Conservation (phyloP, 768 basidiomycete genomes). For the Serendipita indica region DNA sequence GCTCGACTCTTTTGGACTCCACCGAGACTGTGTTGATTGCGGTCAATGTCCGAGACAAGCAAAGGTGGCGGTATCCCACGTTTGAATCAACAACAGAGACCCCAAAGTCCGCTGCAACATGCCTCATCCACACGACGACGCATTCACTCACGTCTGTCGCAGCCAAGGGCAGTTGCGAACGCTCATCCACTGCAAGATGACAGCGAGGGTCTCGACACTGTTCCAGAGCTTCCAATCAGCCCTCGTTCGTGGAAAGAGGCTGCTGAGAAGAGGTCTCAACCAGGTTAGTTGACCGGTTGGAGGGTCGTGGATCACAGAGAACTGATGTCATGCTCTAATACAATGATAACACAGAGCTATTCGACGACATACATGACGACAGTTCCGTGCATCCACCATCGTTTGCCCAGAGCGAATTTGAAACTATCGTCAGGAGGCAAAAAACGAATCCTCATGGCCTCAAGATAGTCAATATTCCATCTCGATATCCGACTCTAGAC, state of each 20-base stretch:
- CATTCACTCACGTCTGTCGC: neutral
- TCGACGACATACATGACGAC: neutral
- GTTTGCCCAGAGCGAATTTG: constrained; percentile 36
- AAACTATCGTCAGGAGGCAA: constrained; percentile 46
- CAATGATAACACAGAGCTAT: neutral
- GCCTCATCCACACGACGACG: neutral
- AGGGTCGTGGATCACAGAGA: neutral
- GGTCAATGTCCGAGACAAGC: neutral
- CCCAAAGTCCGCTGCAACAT: neutral
- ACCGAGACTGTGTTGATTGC: neutral
- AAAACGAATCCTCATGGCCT: constrained; percentile 34
- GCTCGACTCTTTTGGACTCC: too few relatives aligned
- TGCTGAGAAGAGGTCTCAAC: neutral
- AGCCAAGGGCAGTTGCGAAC: neutral
- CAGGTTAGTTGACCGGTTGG: neutral
- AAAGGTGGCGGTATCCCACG: neutral
- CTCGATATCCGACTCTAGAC: constrained; percentile 45
- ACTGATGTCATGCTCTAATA: neutral
- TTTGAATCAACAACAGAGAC: neutral
- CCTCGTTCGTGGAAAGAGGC: neutral
- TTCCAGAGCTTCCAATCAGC: neutral
- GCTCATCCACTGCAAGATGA: neutral
- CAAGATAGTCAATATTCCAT: constrained; percentile 31
- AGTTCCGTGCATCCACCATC: constrained; percentile 24
- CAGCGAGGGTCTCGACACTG: neutral